Percentiles rank a stretch among this genome's conserved stretches.
phyloP scores from a whole-genome alignment of 208 protist species.

The Crithidia bombi region DNA sequence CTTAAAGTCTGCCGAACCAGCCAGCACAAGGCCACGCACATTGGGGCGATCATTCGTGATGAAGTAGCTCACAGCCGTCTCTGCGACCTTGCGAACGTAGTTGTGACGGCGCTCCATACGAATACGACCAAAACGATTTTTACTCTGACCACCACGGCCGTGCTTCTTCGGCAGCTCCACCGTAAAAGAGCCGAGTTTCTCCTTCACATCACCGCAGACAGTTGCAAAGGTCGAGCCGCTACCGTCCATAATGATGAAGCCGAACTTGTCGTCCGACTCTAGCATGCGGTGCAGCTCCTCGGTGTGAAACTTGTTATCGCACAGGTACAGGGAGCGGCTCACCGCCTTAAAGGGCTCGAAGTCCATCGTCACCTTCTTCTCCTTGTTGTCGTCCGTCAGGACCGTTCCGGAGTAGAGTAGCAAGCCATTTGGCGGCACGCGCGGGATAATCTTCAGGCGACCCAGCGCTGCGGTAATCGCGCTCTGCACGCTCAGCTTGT shows the following conservation, averaged over 20 bases:
- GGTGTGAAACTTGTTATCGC: conserved; percentile 98
- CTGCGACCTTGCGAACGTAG: conserved; percentile 99
- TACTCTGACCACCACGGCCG: conserved; percentile 99
- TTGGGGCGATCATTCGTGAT: conserved; percentile 99
- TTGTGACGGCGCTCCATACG: conserved; percentile 99
- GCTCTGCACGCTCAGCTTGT: conserved; percentile 93
- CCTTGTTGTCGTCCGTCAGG: conserved; percentile 98
- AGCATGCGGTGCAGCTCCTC: conserved; percentile 98
- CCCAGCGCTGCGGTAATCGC: conserved; percentile 91
- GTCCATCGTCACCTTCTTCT: conserved; percentile 99
- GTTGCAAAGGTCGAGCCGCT: conserved; percentile 97
- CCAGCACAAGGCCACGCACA: conserved; percentile 98
- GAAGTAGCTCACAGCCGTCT: conserved; percentile 97
- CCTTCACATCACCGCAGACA: conserved; percentile 97
- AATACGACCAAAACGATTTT: conserved; percentile 99
- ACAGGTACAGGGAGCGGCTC: conserved; percentile 99
- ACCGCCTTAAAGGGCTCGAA: conserved; percentile 99
- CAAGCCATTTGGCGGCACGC: conserved; percentile 97
- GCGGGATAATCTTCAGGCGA: conserved; percentile 93
- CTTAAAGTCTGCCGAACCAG: conserved; percentile 99
- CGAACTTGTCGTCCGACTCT: conserved; percentile 99
- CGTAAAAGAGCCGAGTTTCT: conserved; percentile 98
- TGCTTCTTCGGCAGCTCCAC: conserved; percentile 99
- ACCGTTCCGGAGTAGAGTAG: conserved; percentile 99
- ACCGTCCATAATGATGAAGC: conserved; percentile 99